These are phyloP conservation scores for Aureobasidium sp. DNA, from an alignment of 2,329 filamentous ascomycete species.

Conservation along the genomic window DNA sequence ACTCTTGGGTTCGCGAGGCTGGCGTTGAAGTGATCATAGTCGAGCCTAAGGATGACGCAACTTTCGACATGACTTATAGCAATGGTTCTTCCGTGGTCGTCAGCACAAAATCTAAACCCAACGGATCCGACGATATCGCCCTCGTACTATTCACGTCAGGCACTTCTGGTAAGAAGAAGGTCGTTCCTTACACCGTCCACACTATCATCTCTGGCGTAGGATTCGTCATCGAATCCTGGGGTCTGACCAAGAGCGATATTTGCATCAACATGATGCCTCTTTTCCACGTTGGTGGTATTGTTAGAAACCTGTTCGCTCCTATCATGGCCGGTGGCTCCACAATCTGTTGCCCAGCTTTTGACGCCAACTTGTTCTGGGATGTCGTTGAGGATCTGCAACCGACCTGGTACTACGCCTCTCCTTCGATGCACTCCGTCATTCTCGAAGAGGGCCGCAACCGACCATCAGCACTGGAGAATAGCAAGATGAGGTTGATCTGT, in stretches of 20 bases:
- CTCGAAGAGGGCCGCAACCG: conserved; percentile 38
- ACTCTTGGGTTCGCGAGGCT: conserved; percentile 25
- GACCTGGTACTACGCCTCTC: conserved; percentile 52
- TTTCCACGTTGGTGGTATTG: conserved; percentile 45
- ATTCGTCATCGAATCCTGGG: conserved; percentile 48
- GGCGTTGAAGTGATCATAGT: conserved; percentile 34
- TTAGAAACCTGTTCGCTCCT: conserved; percentile 48
- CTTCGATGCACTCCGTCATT: conserved; percentile 49
- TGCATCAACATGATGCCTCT: conserved; percentile 55
- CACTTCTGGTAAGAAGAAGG: conserved; percentile 51
- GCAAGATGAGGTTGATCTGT: conserved; percentile 44
- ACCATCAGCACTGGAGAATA: conserved; percentile 33
- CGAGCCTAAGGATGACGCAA: conserved; percentile 30
- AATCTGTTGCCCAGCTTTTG: conserved; percentile 47
- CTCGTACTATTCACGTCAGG: conserved; percentile 51
- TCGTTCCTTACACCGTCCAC: conserved; percentile 45
- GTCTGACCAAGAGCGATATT: conserved; percentile 37
- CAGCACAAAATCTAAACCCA: conserved; percentile 22
- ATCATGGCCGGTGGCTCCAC: conserved; percentile 46
- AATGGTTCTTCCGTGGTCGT: not conserved
- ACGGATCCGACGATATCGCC: conserved; percentile 39
- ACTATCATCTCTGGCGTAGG: conserved; percentile 44
- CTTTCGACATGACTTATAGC: conserved; percentile 15
- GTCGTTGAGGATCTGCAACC: conserved; percentile 39
- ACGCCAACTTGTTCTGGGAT: conserved; percentile 50